Evolutionary conservation across 2,329 filamentous ascomycete species (phyloP).

Genomic region (Talaromyces pinophilus): DNA sequence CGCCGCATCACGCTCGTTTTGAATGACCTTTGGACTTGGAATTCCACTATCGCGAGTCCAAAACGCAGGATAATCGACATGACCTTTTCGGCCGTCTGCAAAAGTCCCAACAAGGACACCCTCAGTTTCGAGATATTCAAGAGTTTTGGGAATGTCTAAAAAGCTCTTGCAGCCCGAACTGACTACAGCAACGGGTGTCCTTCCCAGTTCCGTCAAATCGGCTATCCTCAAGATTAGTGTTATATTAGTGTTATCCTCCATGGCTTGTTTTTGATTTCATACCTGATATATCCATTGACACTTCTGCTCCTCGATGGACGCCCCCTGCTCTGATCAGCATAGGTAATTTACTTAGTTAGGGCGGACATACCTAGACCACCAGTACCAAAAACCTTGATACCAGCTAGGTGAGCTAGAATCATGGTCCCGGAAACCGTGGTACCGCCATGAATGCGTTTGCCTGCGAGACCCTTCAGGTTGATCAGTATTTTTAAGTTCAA

Average conservation of each 20-base stretch:
- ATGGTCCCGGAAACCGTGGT: constrained; percentile 94
- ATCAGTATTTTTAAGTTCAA: constrained; percentile 13
- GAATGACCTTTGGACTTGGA: constrained; percentile 73
- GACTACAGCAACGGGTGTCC: constrained; percentile 84
- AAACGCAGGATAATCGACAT: constrained; percentile 87
- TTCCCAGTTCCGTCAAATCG: constrained; percentile 88
- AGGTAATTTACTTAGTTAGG: neutral
- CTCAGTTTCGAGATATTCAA: constrained; percentile 75
- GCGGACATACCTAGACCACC: constrained; percentile 68
- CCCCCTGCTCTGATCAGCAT: constrained; percentile 56
- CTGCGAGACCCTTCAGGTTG: constrained; percentile 58
- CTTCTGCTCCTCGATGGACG: constrained; percentile 85
- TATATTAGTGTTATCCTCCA: constrained; percentile 1
- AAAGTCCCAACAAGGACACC: constrained; percentile 84
- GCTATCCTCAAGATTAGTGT: constrained; percentile 48
- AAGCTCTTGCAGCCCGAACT: constrained; percentile 95
- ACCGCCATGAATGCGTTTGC: constrained; percentile 75
- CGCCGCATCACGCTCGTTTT: constrained; percentile 78
- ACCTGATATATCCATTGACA: constrained; percentile 82
- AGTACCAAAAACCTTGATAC: constrained; percentile 90
- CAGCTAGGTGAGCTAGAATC: constrained; percentile 80
- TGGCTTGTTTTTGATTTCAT: constrained; percentile 4
- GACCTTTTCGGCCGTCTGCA: constrained; percentile 71
- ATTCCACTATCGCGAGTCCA: constrained; percentile 86
- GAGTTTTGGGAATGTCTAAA: constrained; percentile 82